Percentiles rank a stretch among this genome's conserved stretches.
Conservation (phyloP, 805 yeast genomes). For the Candida xyloterini region DNA sequence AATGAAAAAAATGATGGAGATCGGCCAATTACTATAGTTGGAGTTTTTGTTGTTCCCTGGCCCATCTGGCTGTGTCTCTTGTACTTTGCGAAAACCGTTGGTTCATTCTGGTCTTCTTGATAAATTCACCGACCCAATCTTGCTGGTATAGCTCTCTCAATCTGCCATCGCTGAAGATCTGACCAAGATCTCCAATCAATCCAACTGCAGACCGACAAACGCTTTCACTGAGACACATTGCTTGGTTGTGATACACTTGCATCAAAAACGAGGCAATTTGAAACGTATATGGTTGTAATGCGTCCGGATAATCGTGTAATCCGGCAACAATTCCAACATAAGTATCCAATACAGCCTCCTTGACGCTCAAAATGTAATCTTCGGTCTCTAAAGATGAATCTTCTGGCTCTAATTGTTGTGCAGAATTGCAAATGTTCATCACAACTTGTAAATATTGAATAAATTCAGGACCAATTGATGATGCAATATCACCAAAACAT, state of each 20-base stretch:
- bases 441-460: constrained; percentile 75
- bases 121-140: constrained; percentile 77
- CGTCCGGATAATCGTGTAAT: constrained; percentile 63
- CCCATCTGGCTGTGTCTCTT: constrained; percentile 95
- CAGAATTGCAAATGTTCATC: constrained; percentile 70
- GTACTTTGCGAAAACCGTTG: constrained; percentile 61
- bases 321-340: constrained; percentile 96
- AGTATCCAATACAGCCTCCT: constrained; percentile 91
- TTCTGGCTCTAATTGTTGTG: constrained; percentile 59
- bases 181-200: constrained; percentile 86
- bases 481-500: constrained; percentile 93
- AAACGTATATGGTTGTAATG: constrained; percentile 61
- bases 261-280: constrained; percentile 70
- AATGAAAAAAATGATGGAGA: not conserved
- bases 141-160: constrained; percentile 63
- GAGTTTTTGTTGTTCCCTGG: constrained; percentile 74
- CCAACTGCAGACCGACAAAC: constrained; percentile 86
- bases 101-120: constrained; percentile 68
- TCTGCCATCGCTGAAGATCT: constrained; percentile 78
- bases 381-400: constrained; percentile 70
- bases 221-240: constrained; percentile 60
- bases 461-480: constrained; percentile 77
- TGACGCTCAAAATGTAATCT: constrained; percentile 68
- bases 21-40: constrained; percentile 15
- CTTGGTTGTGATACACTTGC: constrained; percentile 55